Conservation (phyloP, 164 flowering plant genomes). For the Aristolochia fimbriata region DNA sequence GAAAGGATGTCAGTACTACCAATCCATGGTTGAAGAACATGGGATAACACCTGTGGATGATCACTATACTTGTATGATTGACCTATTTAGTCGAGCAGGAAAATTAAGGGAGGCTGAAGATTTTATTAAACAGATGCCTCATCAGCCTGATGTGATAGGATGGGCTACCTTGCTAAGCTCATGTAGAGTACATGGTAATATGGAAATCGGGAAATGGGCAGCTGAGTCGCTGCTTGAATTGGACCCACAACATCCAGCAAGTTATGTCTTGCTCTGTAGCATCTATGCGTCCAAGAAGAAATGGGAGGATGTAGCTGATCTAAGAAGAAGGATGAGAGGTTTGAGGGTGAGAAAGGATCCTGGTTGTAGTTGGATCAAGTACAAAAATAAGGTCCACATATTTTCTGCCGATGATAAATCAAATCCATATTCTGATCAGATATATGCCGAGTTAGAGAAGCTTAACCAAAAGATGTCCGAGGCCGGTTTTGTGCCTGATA, state of each 20-base stretch:
- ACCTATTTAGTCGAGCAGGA: conserved; percentile 77
- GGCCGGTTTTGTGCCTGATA: conserved; percentile 19
- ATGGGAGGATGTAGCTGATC: conserved; percentile 61
- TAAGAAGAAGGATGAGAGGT: conserved; percentile 63
- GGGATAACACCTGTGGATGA: conserved; percentile 41
- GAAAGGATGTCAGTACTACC: conserved; percentile 46
- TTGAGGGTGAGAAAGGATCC: conserved; percentile 67
- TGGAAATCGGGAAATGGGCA: conserved; percentile 85
- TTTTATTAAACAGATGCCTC: conserved; percentile 66
- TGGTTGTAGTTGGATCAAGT: conserved; percentile 89
- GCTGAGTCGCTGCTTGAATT: conserved; percentile 56
- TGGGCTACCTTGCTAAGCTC: conserved; percentile 82
- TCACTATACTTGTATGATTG: conserved; percentile 90
- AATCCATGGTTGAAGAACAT: conserved; percentile 54
- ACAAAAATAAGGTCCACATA: conserved; percentile 51
- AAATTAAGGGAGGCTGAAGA: conserved; percentile 61
- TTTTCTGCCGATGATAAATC: conserved; percentile 80
- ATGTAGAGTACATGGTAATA: conserved; percentile 53
- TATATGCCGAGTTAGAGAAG: conserved; percentile 36
- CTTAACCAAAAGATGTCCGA: conserved; percentile 10
- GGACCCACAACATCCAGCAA: conserved; percentile 69
- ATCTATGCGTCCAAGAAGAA: conserved; percentile 70
- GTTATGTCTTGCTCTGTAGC: conserved; percentile 67
- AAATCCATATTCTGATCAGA: conserved; percentile 45
- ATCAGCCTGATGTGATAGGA: conserved; percentile 57